Evolutionary conservation across 2,329 filamentous ascomycete species (phyloP).

Genomic region (Clarireedia paspali): DNA sequence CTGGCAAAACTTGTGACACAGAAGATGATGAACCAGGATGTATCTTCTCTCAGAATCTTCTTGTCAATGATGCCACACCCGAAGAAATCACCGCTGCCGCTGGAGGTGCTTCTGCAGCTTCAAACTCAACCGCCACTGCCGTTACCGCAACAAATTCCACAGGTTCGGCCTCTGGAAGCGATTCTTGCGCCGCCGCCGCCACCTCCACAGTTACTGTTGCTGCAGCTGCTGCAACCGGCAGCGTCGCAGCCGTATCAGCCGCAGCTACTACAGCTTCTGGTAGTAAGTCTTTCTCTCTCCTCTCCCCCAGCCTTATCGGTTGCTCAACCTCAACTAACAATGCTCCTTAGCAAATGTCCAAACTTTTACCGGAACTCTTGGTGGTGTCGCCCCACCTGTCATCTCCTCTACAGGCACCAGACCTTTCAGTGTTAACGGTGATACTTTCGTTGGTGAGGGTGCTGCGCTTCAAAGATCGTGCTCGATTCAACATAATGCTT

Average conservation of each 20-base stretch:
- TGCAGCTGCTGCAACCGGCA: constrained; percentile 5
- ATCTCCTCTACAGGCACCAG: constrained; percentile 42
- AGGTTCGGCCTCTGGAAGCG: constrained; percentile 18
- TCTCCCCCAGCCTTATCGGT: neutral
- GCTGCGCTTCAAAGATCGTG: constrained; percentile 54
- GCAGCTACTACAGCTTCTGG: constrained; percentile 21
- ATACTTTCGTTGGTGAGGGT: constrained; percentile 47
- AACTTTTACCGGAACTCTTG: constrained; percentile 40
- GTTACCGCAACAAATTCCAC: neutral
- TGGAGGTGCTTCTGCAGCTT: constrained; percentile 23
- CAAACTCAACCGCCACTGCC: constrained; percentile 1
- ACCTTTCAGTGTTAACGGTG: constrained; percentile 48
- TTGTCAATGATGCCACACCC: constrained; percentile 45
- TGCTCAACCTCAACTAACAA: constrained; percentile 11
- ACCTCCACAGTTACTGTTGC: neutral
- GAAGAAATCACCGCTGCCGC: constrained; percentile 45
- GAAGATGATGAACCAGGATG: constrained; percentile 41
- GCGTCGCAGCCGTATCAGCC: neutral
- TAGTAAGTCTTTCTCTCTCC: constrained; percentile 10
- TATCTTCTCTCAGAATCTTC: constrained; percentile 44
- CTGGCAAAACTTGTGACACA: constrained; percentile 44
- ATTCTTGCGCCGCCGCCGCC: constrained; percentile 15
- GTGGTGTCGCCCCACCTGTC: constrained; percentile 39
- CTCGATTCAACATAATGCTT: constrained; percentile 34
- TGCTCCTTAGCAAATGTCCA: constrained; percentile 30